phyloP scores from a whole-genome alignment of 768 basidiomycete species.

The Tubosaeta sp. region DNA sequence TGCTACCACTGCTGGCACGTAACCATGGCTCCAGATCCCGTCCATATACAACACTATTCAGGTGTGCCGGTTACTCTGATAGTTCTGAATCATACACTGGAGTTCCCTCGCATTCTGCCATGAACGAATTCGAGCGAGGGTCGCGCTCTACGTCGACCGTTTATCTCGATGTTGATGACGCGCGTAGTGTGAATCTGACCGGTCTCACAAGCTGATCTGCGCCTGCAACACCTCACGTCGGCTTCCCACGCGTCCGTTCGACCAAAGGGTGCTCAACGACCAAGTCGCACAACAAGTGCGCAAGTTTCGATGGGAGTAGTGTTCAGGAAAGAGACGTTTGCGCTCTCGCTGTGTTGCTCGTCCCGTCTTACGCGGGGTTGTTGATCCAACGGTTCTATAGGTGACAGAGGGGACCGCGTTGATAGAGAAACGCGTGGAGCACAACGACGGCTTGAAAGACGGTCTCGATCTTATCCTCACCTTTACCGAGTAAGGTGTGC shows the following conservation, averaged over 20 bases:
- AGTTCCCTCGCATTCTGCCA: conserved; percentile 24
- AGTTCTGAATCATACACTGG: conserved; percentile 41
- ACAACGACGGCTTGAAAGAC: conserved; percentile 58
- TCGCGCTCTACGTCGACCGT: conserved; percentile 33
- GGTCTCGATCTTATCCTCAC: conserved; percentile 66
- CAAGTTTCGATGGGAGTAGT: conserved; percentile 56
- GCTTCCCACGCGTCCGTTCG: conserved; percentile 48
- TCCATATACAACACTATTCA: conserved; percentile 58
- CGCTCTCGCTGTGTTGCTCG: conserved; percentile 54
- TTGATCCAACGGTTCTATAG: conserved; percentile 31
- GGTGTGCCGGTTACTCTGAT: conserved; percentile 46
- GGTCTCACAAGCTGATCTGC: conserved; percentile 50
- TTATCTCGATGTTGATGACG: conserved; percentile 10
- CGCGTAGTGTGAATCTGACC: conserved; percentile 24
- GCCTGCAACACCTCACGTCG: conserved; percentile 46
- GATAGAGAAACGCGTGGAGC: conserved; percentile 44
- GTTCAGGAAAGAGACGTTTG: conserved; percentile 66
- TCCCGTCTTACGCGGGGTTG: neutral
- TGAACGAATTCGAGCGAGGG: conserved; percentile 27
- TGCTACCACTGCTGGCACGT: too few relatives aligned
- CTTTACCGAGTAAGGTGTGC: conserved; percentile 73
- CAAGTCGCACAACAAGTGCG: conserved; percentile 44
- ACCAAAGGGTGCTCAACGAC: conserved; percentile 44
- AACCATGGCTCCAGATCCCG: too few relatives aligned
- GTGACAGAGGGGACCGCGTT: conserved; percentile 64